Percentiles rank a stretch among this genome's conserved stretches.
Conservation (phyloP, 2,329 filamentous ascomycete species). For the Verticillium tricorpus region DNA sequence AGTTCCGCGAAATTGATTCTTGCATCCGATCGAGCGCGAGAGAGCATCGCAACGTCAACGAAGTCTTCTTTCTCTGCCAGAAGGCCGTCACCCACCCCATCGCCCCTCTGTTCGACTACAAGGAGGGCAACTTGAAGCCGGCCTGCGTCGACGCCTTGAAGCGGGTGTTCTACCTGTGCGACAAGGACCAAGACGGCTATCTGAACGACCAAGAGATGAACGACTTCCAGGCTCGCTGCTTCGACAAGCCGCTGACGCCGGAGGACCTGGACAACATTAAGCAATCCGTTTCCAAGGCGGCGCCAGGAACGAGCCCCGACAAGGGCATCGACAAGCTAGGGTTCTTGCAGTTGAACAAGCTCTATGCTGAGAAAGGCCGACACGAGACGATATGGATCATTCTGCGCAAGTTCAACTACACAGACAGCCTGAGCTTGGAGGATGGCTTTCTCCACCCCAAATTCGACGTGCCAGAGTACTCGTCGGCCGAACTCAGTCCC, state of each 20-base stretch:
- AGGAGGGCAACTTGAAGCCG: slow-evolving; percentile 83
- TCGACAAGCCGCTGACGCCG: slow-evolving; percentile 76
- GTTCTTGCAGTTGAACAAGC: slow-evolving; percentile 87
- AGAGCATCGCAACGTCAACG: slow-evolving; percentile 90
- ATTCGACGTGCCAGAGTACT: slow-evolving; percentile 88
- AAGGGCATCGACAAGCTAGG: slow-evolving; percentile 76
- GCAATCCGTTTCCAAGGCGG: slow-evolving; percentile 68
- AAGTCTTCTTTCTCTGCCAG: slow-evolving; percentile 96
- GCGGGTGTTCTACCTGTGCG: slow-evolving; percentile 91
- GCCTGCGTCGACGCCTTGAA: slow-evolving; percentile 81
- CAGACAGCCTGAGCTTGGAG: slow-evolving; percentile 86
- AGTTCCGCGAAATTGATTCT: slow-evolving; percentile 98
- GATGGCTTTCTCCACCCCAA: slow-evolving; percentile 89
- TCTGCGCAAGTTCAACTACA: slow-evolving; percentile 89
- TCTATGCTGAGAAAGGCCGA: slow-evolving; percentile 94
- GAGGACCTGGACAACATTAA: slow-evolving; percentile 92
- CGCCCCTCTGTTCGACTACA: slow-evolving; percentile 93
- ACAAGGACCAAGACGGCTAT: slow-evolving; percentile 92
- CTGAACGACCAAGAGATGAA: slow-evolving; percentile 87
- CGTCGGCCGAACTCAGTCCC: slow-evolving; percentile 90
- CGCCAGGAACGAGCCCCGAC: slow-evolving; percentile 57
- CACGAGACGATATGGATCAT: slow-evolving; percentile 99
- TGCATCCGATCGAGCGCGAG: slow-evolving; percentile 92
- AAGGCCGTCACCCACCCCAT: slow-evolving; percentile 98
- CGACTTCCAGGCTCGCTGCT: slow-evolving; percentile 87